Percentiles rank a stretch among this genome's conserved stretches.
Conservation (phyloP, 306 rosid species). For the Datisca glomerata region DNA sequence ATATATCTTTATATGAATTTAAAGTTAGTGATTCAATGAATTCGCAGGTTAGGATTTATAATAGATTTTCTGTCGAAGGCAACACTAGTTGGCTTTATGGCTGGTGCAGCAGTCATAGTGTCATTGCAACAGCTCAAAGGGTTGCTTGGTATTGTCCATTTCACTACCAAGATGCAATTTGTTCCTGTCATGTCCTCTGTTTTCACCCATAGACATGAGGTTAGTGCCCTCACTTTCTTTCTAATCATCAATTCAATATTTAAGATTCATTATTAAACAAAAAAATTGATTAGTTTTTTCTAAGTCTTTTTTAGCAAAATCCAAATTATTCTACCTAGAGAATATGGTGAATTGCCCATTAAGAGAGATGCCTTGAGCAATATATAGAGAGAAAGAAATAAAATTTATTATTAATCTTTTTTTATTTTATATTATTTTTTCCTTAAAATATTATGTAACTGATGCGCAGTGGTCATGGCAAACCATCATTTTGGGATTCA, state of each 20-base stretch:
- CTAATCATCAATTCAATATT: too few species aligned
- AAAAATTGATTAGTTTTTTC: background rate
- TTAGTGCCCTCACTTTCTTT: slow-evolving; percentile 7
- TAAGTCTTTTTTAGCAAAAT: too few species aligned
- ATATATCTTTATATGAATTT: background rate
- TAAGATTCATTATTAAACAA: slow-evolving; percentile 1
- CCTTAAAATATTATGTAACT: slow-evolving; percentile 5
- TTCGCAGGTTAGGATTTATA: slow-evolving; percentile 71
- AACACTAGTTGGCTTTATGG: slow-evolving; percentile 89
- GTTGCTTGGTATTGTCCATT: slow-evolving; percentile 74
- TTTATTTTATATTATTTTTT: background rate
- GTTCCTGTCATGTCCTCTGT: slow-evolving; percentile 63
- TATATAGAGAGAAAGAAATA: background rate
- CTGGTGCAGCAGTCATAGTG: slow-evolving; percentile 95
- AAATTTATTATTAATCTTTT: too few species aligned
- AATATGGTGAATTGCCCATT: background rate
- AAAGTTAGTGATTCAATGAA: background rate
- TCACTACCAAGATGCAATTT: slow-evolving; percentile 79
- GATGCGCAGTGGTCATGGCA: slow-evolving; percentile 93
- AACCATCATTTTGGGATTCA: slow-evolving; percentile 58
- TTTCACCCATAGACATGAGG: slow-evolving; percentile 53
- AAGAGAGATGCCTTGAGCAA: slow-evolving; percentile 2
- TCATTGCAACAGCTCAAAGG: slow-evolving; percentile 88
- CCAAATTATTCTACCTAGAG: slow-evolving; percentile 1
- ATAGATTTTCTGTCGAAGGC: slow-evolving; percentile 96